Evolutionary conservation across 2,329 filamentous ascomycete genomes (phyloP).

Genomic region (Aspergillus glaucus): DNA sequence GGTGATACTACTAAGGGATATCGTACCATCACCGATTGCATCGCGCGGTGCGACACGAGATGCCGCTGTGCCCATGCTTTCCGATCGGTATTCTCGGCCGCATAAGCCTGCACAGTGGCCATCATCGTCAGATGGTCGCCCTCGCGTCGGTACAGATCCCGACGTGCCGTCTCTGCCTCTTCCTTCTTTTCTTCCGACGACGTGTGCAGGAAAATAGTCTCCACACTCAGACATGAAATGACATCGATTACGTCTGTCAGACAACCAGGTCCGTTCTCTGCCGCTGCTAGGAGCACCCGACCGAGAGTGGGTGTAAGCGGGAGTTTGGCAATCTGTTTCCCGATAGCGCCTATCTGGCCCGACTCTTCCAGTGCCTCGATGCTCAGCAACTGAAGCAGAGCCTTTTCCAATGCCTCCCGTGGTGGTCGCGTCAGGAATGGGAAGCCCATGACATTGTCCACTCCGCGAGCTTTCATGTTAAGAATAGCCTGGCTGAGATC

Average conservation of each 20-base stretch:
- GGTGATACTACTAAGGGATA: background rate
- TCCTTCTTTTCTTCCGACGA: slow-evolving; percentile 56
- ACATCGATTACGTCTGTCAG: slow-evolving; percentile 81
- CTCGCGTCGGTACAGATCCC: slow-evolving; percentile 53
- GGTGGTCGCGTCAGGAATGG: slow-evolving; percentile 79
- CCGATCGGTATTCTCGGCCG: slow-evolving; percentile 51
- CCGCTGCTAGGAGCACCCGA: slow-evolving; percentile 74
- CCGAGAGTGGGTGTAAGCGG: slow-evolving; percentile 77
- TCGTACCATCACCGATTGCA: slow-evolving; percentile 56
- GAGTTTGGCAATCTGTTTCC: slow-evolving; percentile 71
- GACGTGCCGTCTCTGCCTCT: slow-evolving; percentile 50
- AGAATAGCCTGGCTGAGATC: slow-evolving; percentile 81
- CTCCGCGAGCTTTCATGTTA: slow-evolving; percentile 87
- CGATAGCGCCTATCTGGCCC: slow-evolving; percentile 67
- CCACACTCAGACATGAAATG: slow-evolving; percentile 59
- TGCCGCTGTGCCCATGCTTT: slow-evolving; percentile 56
- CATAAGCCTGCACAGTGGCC: slow-evolving; percentile 55
- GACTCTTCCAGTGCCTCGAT: slow-evolving; percentile 68
- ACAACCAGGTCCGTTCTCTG: slow-evolving; percentile 63
- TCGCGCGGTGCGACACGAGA: slow-evolving; percentile 56
- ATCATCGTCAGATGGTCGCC: slow-evolving; percentile 60
- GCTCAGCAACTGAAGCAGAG: slow-evolving; percentile 70
- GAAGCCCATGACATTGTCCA: slow-evolving; percentile 74
- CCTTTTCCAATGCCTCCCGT: slow-evolving; percentile 70
- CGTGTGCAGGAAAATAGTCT: slow-evolving; percentile 57